Base-by-base conservation (phyloP, 73 alveolate species). In the Paramecium sexaurelia region DNA sequence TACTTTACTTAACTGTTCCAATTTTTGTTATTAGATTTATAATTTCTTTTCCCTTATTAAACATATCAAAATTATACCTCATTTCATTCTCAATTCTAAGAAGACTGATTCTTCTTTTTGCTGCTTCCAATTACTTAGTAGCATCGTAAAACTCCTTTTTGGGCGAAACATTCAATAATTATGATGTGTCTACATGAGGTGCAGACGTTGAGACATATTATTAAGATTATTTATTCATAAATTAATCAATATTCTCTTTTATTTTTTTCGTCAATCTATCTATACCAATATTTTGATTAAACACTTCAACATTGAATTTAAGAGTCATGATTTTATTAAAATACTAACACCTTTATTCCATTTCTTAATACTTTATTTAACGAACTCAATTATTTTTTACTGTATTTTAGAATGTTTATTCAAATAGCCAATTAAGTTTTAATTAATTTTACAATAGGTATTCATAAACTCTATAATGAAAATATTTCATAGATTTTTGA, bases 51-150 rank as follows among this genome's bases (percentile, higher is more conserved):
- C 90, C 55, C 90, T 78, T 10, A 19, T 27, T 22, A 13, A 78
- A 7, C 7, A 78, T 78, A 6, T 17, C 6, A 9, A 24, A 78
- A 20, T 24, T 5, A 24, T 78, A 78, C 90, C 90, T 78, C 22
- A 78, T 29, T 26, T 78, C 90, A 78, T 78, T 78, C 15, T 78
- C 90, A 8, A 78, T 13, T 39, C 55, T 78, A 9, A 78, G 75
- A 8, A 78, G 90, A 29, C 7, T 22, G 33, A 78, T 39, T 41
- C 90, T 39, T 51, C 57, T 73, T 17, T 20, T 73, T n/a, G 57
- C 57, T 2, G 35, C 45, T 73, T 73, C 87, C 39, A 73, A 19
- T 37, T 73, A 9, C 66, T 73, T 73, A 15, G 87, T 32, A 5
- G 56, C 57, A 10, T 73, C 87, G 9, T 29, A 73, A 73, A 32